Base-by-base conservation (phyloP, 768 basidiomycete species). In the Mycena leptocephala region DNA sequence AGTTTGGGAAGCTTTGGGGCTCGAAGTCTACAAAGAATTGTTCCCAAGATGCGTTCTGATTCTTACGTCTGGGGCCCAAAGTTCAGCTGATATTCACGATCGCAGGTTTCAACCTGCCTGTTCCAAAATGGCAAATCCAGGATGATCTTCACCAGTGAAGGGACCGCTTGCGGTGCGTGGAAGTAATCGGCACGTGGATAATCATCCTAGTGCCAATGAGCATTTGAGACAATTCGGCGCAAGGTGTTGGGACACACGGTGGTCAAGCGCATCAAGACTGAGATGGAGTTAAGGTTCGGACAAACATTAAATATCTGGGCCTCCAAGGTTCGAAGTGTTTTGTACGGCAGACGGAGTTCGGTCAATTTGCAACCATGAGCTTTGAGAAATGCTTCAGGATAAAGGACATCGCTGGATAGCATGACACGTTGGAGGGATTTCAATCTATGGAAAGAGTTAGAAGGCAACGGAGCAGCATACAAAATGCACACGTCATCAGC, bases 361-460 rank as follows among this genome's bases (percentile, higher is more conserved):
- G 37, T 46, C 30, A 75, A 20, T 35, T 70, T 70, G 39, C 1
- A 3, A 3, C 74, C 74, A 32, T 74, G 73, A 7, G 37, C 59
- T 30, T 59, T 4, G 22, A 73, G 43, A 20, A 73, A 66, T 24
- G 9, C 5, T 14, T 30, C 33, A 41, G 30, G 2, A 48, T 5
- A 8, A 6, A 13, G 11, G 37, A 14, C 30, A 8, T 51, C 37
- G 33, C 5, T 1, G 22, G 13, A 53, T n/a, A 68, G 35, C 26
- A 24, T 22, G 14, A 68, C 35, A 20, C 46, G 66, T 3, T 18
- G 46, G 22, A 74, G 66, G 14, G 37, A 62, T 28, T 37, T 24
- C 33, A 74, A 55, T 20, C 73, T 74, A 8, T 11, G 13, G 14
- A 26, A 32, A 7, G n/a, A n/a, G 8, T 65, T 37, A 66, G 32